Percentiles rank a stretch among this genome's conserved stretches.
These are phyloP conservation scores for Aspergillus japonicus DNA, from an alignment of 2,329 filamentous ascomycete species.

Conservation along the genomic window DNA sequence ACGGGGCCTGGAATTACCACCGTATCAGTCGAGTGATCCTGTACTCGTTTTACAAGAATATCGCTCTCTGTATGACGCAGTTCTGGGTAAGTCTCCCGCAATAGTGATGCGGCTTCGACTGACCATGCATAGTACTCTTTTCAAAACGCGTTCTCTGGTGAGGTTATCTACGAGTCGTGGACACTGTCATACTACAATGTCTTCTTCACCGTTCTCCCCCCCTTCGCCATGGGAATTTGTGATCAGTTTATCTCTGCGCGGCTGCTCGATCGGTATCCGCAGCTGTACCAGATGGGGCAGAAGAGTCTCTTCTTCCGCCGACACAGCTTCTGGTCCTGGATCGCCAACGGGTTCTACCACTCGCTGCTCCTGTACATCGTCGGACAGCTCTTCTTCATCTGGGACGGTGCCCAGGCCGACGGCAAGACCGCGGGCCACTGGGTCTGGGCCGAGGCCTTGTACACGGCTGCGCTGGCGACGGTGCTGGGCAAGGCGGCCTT, in stretches of 20 bases:
- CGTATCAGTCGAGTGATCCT: constrained; percentile 94
- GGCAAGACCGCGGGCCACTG: constrained; percentile 87
- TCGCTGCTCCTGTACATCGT: constrained; percentile 89
- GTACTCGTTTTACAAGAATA: constrained; percentile 99
- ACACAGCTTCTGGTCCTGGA: constrained; percentile 90
- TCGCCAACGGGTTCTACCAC: constrained; percentile 92
- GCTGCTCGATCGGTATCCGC: constrained; percentile 89
- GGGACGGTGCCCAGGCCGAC: constrained; percentile 74
- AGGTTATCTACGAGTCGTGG: constrained; percentile 99
- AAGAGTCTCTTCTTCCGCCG: constrained; percentile 90
- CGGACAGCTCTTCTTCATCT: constrained; percentile 75
- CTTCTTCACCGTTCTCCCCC: constrained; percentile 91
- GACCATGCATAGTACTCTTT: constrained; percentile 73
- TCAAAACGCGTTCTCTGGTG: constrained; percentile 95
- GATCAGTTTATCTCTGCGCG: constrained; percentile 97
- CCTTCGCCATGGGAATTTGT: constrained; percentile 90
- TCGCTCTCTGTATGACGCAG: constrained; percentile 96
- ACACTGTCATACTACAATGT: constrained; percentile 99
- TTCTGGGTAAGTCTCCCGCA: constrained; percentile 69
- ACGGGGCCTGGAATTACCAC: constrained; percentile 97
- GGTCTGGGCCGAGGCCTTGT: constrained; percentile 96
- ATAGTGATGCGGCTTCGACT: neutral
- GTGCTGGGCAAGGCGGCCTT: constrained; percentile 92
- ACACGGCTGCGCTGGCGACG: constrained; percentile 88
- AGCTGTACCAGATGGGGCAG: constrained; percentile 90